phyloP scores from a whole-genome alignment of 192 early-diverging fungal genomes.

The Glomus cerebriforme region DNA sequence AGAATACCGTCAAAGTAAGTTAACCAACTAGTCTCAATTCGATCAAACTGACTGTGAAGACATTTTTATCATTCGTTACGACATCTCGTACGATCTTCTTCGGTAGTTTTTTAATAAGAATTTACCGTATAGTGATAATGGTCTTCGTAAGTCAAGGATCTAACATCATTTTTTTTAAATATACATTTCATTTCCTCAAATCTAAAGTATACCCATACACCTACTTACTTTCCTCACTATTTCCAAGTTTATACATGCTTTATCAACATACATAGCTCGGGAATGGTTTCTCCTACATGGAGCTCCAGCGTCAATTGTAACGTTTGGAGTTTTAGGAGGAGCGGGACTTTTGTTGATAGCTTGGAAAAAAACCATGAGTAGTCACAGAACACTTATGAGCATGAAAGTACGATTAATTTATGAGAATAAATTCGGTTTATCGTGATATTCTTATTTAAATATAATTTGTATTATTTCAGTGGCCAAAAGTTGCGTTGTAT shows the following conservation, averaged over 20 bases:
- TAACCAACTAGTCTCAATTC: background rate
- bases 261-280: slow-evolving; percentile 16
- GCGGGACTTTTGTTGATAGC: background rate
- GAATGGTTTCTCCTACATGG: slow-evolving; percentile 14
- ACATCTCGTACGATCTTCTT: background rate
- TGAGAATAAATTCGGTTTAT: background rate
- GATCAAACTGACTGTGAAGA: background rate
- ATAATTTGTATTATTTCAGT: background rate
- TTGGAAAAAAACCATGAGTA: background rate
- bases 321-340: slow-evolving; percentile 12
- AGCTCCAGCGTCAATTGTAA: slow-evolving; percentile 6
- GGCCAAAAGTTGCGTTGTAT: slow-evolving; percentile 15
- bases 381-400: background rate
- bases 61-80: background rate
- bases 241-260: slow-evolving; percentile 7
- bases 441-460: background rate
- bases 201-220: slow-evolving; percentile 10
- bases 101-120: background rate
- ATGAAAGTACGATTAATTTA: background rate
- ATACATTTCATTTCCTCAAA: background rate
- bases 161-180: background rate
- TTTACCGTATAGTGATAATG: background rate
- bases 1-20: slow-evolving; percentile 8
- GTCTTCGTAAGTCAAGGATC: background rate
- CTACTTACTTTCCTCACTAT: background rate